Conservation (phyloP, 257 asterid species). For the Salvia rosmarinus region DNA sequence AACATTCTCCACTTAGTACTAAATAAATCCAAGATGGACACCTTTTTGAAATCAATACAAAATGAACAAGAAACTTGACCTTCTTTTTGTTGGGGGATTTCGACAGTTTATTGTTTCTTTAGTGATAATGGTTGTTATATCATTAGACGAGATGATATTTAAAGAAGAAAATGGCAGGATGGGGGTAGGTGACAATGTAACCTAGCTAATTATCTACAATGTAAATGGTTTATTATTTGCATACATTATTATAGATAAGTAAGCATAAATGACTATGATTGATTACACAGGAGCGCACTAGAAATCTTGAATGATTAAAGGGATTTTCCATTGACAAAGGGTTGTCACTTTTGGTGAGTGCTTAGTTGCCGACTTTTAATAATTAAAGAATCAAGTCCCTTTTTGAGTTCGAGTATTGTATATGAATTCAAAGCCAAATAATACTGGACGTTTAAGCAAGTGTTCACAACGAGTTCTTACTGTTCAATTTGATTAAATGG, state of each 20-base stretch:
- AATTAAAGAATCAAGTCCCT: too few species aligned
- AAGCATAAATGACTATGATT: not conserved
- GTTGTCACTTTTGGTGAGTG: constrained; percentile 14
- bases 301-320: constrained; percentile 3
- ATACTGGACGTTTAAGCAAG: too few species aligned
- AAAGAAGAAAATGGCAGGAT: not conserved
- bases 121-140: too few species aligned
- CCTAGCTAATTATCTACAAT: not conserved
- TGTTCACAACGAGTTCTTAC: too few species aligned
- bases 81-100: not conserved
- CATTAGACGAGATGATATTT: too few species aligned
- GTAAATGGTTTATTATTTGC: not conserved
- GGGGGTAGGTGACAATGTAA: constrained; percentile 25
- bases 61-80: not conserved
- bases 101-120: too few species aligned
- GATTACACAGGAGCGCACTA: constrained; percentile 28
- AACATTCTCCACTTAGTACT: not conserved
- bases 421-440: too few species aligned
- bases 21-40: not conserved
- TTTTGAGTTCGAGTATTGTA: too few species aligned
- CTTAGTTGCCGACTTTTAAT: not conserved
- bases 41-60: too few species aligned
- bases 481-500: too few species aligned
- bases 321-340: not conserved
- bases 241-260: constrained; percentile 10